Conservation (phyloP, 23 red algal genomes). For the Agarophyton chilense region DNA sequence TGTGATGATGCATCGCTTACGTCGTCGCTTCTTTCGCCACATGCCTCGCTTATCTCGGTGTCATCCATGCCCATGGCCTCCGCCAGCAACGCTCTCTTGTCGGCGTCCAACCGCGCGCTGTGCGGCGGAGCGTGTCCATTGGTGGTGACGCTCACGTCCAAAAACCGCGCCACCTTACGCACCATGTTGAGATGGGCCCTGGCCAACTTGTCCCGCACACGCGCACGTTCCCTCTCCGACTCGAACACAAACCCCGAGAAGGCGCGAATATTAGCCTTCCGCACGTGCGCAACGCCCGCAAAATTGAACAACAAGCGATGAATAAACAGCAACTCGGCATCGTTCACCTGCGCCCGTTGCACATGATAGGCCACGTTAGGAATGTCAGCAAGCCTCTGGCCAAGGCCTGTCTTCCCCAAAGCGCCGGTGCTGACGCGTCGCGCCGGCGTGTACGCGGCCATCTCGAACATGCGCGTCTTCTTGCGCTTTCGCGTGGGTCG, state of each 20-base stretch:
- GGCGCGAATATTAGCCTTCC: conserved; percentile 27
- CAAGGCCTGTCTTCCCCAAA: not conserved
- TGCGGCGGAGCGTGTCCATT: no score
- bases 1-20: no score
- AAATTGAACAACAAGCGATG: conserved; percentile 52
- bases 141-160: conserved; percentile 7
- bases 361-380: conserved; percentile 30
- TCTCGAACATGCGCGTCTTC: conserved; percentile 46
- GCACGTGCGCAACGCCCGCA: not conserved
- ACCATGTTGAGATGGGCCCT: conserved; percentile 17
- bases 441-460: not conserved
- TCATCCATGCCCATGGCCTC: conserved; percentile 6
- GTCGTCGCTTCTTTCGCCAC: not conserved
- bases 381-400: conserved; percentile 1
- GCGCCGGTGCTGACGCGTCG: not conserved
- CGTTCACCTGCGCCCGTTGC: not conserved
- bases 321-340: conserved; percentile 27
- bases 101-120: not conserved
- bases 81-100: not conserved
- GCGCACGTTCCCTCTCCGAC: conserved; percentile 11
- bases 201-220: conserved; percentile 21
- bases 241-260: conserved; percentile 34
- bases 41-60: not conserved
- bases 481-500: conserved; percentile 20
- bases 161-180: conserved; percentile 14